Evolutionary conservation across 805 yeast genomes (phyloP), one percentile per base, ranked within the genome.

Genomic region (Saccharomycopsis vini): DNA sequence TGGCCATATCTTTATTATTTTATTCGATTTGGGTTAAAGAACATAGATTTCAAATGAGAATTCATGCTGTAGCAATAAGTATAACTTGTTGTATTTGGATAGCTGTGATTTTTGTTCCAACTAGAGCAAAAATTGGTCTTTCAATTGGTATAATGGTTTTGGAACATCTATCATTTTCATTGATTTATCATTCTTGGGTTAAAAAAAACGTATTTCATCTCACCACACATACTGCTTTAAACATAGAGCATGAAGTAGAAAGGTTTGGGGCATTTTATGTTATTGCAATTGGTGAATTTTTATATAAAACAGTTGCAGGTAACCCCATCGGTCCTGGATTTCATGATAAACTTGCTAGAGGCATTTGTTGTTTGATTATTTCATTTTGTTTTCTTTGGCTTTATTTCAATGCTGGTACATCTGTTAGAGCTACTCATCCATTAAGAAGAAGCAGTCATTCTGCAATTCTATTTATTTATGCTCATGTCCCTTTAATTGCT

Each of bases 241-340:
- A 76, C 54, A 74, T 79, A 44, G 83, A 77, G 50, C 84, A 79
- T 54, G 82, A 77, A 54, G 79, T 75, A 22, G 85, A 79, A 53
- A 57, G 85, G 44, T 67, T 64, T 52, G 67, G 72, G 2, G 74
- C 78, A 0, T 79, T 79, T 53, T 77, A 66, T 43, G 69, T 77
- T 50, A 77, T 79, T 57, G 82, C 81, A 3, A 66, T 79, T 49
- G 85, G 85, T 29, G 84, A 78, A 50, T 78, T 75, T 50, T 58
- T 77, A 12, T 75, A 71, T 52, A 71, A 68, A 33, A 61, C 73
- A 6, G 80, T 75, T 5, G 72, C 77, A 2, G 57, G 58, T 0
- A 60, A 66, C n/a, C 72, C 76, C 0, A 63, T 75, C 33, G 73
- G 70, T 1, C 44, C 55, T 2, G 80, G 81, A 0, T 62, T 75